phyloP scores from a whole-genome alignment of 306 rosid species.

The Parietaria judaica region DNA sequence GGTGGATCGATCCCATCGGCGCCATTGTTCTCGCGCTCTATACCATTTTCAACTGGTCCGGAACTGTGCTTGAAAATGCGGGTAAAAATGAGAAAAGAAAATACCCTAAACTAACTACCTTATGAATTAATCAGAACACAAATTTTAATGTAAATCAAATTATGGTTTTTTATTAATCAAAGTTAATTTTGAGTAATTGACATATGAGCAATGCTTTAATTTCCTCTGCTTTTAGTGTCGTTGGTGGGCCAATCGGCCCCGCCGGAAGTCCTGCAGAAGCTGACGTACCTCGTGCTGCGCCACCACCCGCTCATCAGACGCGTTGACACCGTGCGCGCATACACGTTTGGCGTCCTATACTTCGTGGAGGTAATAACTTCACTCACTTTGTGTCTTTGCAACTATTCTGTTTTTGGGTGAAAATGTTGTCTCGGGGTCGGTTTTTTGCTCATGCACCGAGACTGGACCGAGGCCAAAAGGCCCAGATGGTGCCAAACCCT shows the following conservation, averaged over 20 bases:
- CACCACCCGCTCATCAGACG: slow-evolving; percentile 52
- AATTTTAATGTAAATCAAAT: neutral
- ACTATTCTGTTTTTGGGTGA: no score
- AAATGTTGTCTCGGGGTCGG: no score
- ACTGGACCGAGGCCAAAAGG: no score
- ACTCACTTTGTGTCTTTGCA: no score
- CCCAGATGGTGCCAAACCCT: no score
- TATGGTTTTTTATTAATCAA: no score
- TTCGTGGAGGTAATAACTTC: slow-evolving; percentile 53
- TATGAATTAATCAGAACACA: no score
- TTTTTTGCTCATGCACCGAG: no score
- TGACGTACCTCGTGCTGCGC: slow-evolving; percentile 61
- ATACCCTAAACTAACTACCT: no score
- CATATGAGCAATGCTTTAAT: neutral
- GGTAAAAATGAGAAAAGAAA: slow-evolving; percentile 13
- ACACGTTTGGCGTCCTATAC: slow-evolving; percentile 74
- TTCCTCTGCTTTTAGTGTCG: slow-evolving; percentile 32
- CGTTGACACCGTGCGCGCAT: slow-evolving; percentile 71
- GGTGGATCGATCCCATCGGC: slow-evolving; percentile 79
- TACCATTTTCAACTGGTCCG: slow-evolving; percentile 72
- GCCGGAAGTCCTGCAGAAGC: slow-evolving; percentile 70
- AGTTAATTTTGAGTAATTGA: no score
- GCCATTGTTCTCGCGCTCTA: slow-evolving; percentile 72
- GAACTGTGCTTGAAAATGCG: slow-evolving; percentile 69
- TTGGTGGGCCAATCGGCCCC: slow-evolving; percentile 74